Evolutionary conservation across 495 filamentous ascomycete species (phyloP), one percentile per base, ranked within the genome.

Genomic region (Evernia prunastri): DNA sequence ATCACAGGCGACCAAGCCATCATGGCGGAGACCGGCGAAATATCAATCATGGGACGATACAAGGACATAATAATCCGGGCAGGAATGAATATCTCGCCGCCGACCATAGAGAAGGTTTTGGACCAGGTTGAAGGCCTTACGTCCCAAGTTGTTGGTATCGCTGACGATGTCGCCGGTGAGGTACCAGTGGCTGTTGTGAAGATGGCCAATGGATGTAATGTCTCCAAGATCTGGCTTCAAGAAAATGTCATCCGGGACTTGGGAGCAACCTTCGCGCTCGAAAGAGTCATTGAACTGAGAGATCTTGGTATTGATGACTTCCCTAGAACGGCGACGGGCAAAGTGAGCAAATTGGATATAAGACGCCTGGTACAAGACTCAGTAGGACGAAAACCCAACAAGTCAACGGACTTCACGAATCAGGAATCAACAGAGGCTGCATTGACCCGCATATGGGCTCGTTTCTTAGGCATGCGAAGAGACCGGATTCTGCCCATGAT

Each of bases 1-100:
- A 59, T 61, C 17, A 77, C 77, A 42, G 79, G 79, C 12, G 80
- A 82, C 63, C 73, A 78, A 68, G 80, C 75, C 2, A 59, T 73
- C 36, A 77, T 81, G 59, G 71, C 72, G 49, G 60, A 67, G 1
- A 68, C 75, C 36, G 74, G 72, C 18, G 71, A 64, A 13, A 57
- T 81, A 3, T 71, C 71, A 18, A 70, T 82, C 20, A 56, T 76
- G 51, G 79, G 80, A 7, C 67, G 79, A 39, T 77, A 79, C 68
- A 82, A 81, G 62, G 80, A 81, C 59, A 67, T 77, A 40, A 79
- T 82, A 61, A 78, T 81, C 39, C 73, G 80, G 4, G 80, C 72
- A n/a, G 79, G 79, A 11, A 75, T 80, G 61, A 82, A 81, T 56
- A 73, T 82, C 27, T 60, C 72, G 1, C 77, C 77, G 1, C 63